Evolutionary conservation across 352 stramenopile species (phyloP).

Genomic region (Bremia lactucae): DNA sequence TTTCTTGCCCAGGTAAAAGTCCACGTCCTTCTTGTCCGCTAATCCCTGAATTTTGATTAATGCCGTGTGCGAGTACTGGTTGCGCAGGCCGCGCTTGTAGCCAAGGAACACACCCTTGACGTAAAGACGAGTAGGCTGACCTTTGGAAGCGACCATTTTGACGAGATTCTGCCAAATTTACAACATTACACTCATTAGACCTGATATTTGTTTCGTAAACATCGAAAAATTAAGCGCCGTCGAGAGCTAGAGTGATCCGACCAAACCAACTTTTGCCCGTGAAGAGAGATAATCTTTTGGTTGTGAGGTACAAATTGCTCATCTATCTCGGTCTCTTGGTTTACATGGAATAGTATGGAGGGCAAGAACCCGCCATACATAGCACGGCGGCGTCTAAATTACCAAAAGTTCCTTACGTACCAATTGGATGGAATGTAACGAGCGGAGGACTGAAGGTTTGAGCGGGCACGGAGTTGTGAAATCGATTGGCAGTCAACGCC

Average conservation of each 20-base stretch:
- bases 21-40: slow-evolving; percentile 95
- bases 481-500: slow-evolving; percentile 69
- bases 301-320: no score
- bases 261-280: no score
- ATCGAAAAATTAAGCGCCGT: no score
- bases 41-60: slow-evolving; percentile 99
- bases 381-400: slow-evolving; percentile 3
- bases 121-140: slow-evolving; percentile 94
- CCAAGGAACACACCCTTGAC: slow-evolving; percentile 98
- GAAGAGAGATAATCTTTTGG: no score
- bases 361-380: background rate
- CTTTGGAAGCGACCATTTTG: slow-evolving; percentile 85
- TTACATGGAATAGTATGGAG: background rate
- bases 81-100: slow-evolving; percentile 96
- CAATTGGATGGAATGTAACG: slow-evolving; percentile 83
- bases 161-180: slow-evolving; percentile 48
- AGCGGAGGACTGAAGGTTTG: slow-evolving; percentile 79
- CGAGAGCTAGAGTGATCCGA: no score
- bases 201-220: background rate
- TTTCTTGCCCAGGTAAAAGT: slow-evolving; percentile 99
- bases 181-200: slow-evolving; percentile 7
- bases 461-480: slow-evolving; percentile 14
- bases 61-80: slow-evolving; percentile 96
- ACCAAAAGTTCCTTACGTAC: slow-evolving; percentile 38
- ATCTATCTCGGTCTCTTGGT: slow-evolving; percentile 1